Percentiles rank a stretch among this genome's conserved stretches.
Conservation (phyloP, 2,329 filamentous ascomycete genomes). For the Zymoseptoria pseudotritici region DNA sequence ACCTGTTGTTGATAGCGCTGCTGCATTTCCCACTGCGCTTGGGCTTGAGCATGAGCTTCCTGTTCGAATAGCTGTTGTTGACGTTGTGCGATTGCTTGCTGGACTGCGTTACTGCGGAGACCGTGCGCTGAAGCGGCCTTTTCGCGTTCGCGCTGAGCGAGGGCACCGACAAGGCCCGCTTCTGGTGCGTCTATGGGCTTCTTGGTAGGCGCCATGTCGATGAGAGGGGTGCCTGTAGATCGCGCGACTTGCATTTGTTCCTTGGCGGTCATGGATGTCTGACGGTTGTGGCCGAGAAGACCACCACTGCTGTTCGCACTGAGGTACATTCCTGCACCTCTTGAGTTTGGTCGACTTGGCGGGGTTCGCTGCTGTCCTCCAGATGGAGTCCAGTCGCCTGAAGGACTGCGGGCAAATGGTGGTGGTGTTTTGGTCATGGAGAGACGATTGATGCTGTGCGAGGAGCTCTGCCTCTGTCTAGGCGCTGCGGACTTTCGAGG, state of each 20-base stretch:
- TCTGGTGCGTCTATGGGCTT: conserved; percentile 33
- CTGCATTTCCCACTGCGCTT: conserved; percentile 32
- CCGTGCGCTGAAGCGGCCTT: conserved; percentile 63
- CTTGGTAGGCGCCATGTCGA: conserved; percentile 55
- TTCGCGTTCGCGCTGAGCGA: conserved; percentile 72
- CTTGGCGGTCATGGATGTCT: conserved; percentile 65
- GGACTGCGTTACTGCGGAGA: conserved; percentile 57
- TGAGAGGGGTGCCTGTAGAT: conserved; percentile 67
- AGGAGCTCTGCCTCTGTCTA: conserved; percentile 22
- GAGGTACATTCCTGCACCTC: conserved; percentile 24
- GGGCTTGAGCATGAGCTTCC: conserved; percentile 34
- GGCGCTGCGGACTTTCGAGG: conserved; percentile 21
- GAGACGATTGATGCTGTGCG: conserved; percentile 15
- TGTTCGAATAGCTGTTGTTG: conserved; percentile 44
- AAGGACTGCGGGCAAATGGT: conserved; percentile 36
- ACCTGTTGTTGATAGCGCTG: conserved; percentile 24
- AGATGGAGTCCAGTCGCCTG: conserved; percentile 39
- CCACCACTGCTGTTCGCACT: background rate
- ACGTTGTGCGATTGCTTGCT: conserved; percentile 54
- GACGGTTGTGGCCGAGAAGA: conserved; percentile 35
- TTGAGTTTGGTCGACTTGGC: conserved; percentile 25
- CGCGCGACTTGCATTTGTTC: conserved; percentile 86
- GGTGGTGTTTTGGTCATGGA: conserved; percentile 32
- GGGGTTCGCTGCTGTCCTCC: conserved; percentile 19
- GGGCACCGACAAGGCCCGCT: conserved; percentile 62